Evolutionary conservation across 768 basidiomycete species (phyloP), one percentile per base, ranked within the genome.

Genomic region (Leccinum ochraceum): DNA sequence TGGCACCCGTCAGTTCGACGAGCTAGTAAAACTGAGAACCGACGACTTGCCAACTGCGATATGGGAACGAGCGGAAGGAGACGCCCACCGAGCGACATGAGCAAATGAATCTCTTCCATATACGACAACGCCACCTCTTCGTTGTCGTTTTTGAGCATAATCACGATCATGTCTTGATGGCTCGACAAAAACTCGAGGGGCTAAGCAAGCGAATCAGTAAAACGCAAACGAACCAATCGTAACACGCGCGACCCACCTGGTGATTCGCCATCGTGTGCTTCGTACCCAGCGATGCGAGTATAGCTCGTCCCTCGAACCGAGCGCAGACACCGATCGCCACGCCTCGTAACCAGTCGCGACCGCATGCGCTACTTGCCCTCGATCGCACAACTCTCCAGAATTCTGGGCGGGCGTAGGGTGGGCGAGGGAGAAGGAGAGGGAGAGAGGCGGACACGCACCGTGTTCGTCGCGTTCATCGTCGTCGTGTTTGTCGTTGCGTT

Each of bases 81-180:
- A 64, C 78, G 82, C 4, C 83, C 78, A 65, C 90, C 85, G 6
- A 97, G 77, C 14, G 86, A 83, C 1, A 95, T 81, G 32, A 98
- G 79, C 4, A 97, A n/a, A n/a, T n/a, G n/a, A n/a, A n/a, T n/a
- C n/a, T n/a, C n/a, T n/a, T n/a, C n/a, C n/a, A n/a, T n/a, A 79
- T 87, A 80, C 2, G 87, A 78, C 14, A 90, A 68, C 1, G 87
- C 83, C 16, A 87, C 78, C 44, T 82, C 78, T 20, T 86, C 81
- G 4, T 82, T 77, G 49, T 90, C 86, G 58, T 89, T 90, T 71
- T 92, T 89, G 1, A 98, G 80, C 36, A 96, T 78, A 59, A 92
- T 88, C 17, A 91, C 80, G 59, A 96, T 80, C 0, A 94, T 93
- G 54, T 95, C 89, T 20, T 89, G 83, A 67, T 98, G 96, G 51